A percentile compares a stretch with the other conserved stretches of the same genome.
Evolutionary conservation across 371 early-diverging fungal species (phyloP).

Genomic region (Mucor indicus): DNA sequence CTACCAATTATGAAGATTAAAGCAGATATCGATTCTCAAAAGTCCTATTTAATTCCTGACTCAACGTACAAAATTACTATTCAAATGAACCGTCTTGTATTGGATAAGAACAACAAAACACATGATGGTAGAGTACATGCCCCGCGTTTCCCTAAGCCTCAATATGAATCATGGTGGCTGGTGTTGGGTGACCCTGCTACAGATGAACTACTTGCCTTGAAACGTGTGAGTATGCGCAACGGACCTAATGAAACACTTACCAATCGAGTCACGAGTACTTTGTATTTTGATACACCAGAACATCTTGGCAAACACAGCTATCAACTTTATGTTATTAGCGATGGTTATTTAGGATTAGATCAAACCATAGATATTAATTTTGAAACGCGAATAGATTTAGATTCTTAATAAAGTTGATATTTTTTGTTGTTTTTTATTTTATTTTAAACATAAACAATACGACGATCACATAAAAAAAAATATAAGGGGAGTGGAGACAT

Average conservation of each 20-base stretch:
- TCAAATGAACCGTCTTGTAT: slow-evolving; percentile 32
- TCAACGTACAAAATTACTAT: slow-evolving; percentile 51
- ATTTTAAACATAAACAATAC: slow-evolving; percentile 6
- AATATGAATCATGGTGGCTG: slow-evolving; percentile 91
- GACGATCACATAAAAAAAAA: slow-evolving; percentile 16
- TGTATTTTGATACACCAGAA: slow-evolving; percentile 68
- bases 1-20: slow-evolving; percentile 60
- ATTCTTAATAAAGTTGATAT: slow-evolving; percentile 19
- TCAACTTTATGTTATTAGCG: slow-evolving; percentile 64
- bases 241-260: slow-evolving; percentile 46
- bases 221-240: slow-evolving; percentile 70
- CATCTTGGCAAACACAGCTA: slow-evolving; percentile 60
- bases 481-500: slow-evolving; percentile 1
- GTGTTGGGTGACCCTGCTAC: slow-evolving; percentile 66
- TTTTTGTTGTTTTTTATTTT: no score
- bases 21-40: slow-evolving; percentile 34
- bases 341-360: slow-evolving; percentile 84
- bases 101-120: slow-evolving; percentile 20
- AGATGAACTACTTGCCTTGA: slow-evolving; percentile 73
- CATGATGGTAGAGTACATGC: slow-evolving; percentile 68
- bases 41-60: slow-evolving; percentile 43
- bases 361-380: slow-evolving; percentile 55
- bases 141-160: slow-evolving; percentile 85
- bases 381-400: slow-evolving; percentile 37
- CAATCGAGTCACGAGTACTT: slow-evolving; percentile 36